Conservation (phyloP, 305 asterid genomes). For the Vinca major region DNA sequence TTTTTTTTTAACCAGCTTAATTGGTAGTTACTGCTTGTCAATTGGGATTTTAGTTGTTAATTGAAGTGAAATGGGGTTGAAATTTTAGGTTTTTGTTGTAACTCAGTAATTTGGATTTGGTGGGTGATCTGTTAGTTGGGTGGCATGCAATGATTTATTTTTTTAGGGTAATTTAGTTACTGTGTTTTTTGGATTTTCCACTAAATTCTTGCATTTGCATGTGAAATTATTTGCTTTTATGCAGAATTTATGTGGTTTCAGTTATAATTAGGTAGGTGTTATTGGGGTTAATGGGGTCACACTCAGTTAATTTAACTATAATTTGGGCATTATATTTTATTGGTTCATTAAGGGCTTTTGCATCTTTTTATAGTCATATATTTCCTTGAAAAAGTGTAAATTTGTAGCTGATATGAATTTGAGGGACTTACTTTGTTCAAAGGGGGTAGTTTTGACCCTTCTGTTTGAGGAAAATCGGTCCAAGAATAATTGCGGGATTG, state of each 20-base stretch:
- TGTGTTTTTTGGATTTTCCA: conserved; percentile 18
- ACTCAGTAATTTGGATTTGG: conserved; percentile 10
- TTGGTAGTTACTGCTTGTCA: conserved; percentile 17
- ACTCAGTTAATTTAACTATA: not conserved
- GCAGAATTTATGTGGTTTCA: conserved; percentile 11
- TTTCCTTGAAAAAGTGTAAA: not conserved
- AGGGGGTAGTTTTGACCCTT: not conserved
- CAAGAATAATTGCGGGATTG: too few relatives aligned
- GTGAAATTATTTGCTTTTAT: conserved; percentile 20
- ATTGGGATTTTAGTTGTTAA: conserved; percentile 18
- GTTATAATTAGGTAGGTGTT: conserved; percentile 21
- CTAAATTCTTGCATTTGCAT: conserved; percentile 34
- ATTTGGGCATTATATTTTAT: too few relatives aligned
- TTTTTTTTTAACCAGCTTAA: not conserved
- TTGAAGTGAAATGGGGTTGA: conserved; percentile 28
- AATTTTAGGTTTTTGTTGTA: conserved; percentile 17
- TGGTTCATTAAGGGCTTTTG: conserved; percentile 2
- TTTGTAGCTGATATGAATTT: conserved; percentile 2
- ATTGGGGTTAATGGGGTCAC: conserved; percentile 17
- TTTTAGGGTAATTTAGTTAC: conserved; percentile 25
- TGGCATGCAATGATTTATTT: conserved; percentile 36
- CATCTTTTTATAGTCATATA: not conserved
- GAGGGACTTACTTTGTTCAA: not conserved
- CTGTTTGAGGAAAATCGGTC: not conserved
- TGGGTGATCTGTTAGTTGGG: conserved; percentile 18